Percentiles rank a stretch among this genome's conserved stretches.
phyloP scores from a whole-genome alignment of 2,329 filamentous ascomycete species.

The Fusarium protoensiforme region DNA sequence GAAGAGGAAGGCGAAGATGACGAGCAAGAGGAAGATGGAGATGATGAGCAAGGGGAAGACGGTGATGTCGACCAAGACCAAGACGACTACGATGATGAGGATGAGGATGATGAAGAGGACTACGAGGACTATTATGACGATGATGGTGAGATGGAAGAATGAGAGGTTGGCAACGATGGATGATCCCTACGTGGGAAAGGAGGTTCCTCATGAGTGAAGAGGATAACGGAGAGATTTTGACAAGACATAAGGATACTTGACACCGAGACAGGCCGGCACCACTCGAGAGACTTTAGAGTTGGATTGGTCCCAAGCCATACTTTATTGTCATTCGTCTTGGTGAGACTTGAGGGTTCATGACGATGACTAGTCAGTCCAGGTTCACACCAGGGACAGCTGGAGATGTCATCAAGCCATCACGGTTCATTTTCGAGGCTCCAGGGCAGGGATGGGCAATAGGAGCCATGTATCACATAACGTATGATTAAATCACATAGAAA shows the following conservation, averaged over 20 bases:
- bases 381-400: not conserved
- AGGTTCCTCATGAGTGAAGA: not conserved
- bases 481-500: not conserved
- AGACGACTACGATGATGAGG: not conserved
- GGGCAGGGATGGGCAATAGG: not conserved
- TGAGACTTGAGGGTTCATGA: not conserved
- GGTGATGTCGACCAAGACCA: not conserved
- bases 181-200: not conserved
- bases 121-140: not conserved
- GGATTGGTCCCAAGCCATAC: not conserved
- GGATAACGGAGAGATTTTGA: not conserved
- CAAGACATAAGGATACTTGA: not conserved
- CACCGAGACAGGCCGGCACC: not conserved
- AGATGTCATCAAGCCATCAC: not conserved
- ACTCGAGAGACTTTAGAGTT: not conserved
- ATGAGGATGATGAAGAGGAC: too few relatives aligned
- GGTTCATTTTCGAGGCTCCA: not conserved
- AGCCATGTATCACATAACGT: not conserved
- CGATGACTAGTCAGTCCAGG: not conserved
- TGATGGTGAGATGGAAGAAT: not conserved
- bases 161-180: not conserved
- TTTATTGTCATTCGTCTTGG: not conserved
- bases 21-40: not conserved
- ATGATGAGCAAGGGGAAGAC: not conserved
- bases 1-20: constrained; percentile 17